Evolutionary conservation across 106 monocot species (phyloP).

Genomic region (Alisma plantagoaquatica): DNA sequence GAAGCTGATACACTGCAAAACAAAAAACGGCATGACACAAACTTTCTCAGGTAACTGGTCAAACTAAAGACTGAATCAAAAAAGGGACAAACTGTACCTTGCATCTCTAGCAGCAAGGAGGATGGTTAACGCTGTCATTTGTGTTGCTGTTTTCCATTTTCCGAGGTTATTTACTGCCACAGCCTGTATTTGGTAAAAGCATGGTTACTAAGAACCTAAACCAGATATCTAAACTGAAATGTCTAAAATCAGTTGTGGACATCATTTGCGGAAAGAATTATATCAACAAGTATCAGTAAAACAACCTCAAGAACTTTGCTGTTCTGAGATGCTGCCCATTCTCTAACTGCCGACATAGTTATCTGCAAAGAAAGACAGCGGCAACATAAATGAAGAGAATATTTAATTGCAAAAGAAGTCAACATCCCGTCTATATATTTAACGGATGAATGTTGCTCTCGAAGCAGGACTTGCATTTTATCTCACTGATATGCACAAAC

Average conservation of each 20-base stretch:
- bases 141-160: conserved; percentile 98
- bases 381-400: too few relatives aligned
- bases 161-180: conserved; percentile 91
- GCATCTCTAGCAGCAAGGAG: conserved; percentile 72
- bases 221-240: too few relatives aligned
- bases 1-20: conserved; percentile 33
- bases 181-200: conserved; percentile 34
- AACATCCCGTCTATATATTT: too few relatives aligned
- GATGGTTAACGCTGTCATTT: conserved; percentile 85
- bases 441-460: too few relatives aligned
- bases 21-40: neutral
- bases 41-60: neutral
- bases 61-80: neutral
- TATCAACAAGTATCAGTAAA: too few relatives aligned
- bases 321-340: conserved; percentile 36
- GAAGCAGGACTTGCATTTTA: too few relatives aligned
- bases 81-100: conserved; percentile 47
- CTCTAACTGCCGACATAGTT: conserved; percentile 36
- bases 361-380: conserved; percentile 18
- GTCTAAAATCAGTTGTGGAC: too few relatives aligned
- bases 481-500: too few relatives aligned
- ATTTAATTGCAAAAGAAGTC: too few relatives aligned
- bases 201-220: too few relatives aligned
- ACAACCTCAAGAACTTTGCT: conserved; percentile 26
- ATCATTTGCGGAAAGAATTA: neutral